Percentiles rank a stretch among this genome's conserved stretches.
These are phyloP conservation scores for Oryza coarctata DNA, from an alignment of 176 grass and related monocot genomes.

Conservation along the genomic window DNA sequence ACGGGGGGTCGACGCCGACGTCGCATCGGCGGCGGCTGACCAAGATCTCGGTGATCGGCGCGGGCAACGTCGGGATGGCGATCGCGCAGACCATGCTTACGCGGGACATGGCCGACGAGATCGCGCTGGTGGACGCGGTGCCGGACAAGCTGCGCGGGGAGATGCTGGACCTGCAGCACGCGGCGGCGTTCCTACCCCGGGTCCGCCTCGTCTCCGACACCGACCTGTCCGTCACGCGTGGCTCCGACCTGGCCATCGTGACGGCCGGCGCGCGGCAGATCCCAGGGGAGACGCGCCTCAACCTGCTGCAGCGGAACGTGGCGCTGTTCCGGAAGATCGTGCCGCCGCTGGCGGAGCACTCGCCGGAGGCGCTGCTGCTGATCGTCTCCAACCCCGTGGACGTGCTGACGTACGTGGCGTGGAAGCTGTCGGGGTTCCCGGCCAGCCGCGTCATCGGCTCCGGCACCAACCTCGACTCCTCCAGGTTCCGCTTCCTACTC, in stretches of 20 bases:
- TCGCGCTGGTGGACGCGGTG: slow-evolving; percentile 78
- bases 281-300: slow-evolving; percentile 53
- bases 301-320: slow-evolving; percentile 65
- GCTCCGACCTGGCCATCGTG: slow-evolving; percentile 65
- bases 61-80: slow-evolving; percentile 94
- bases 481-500: slow-evolving; percentile 62
- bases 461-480: slow-evolving; percentile 74
- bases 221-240: slow-evolving; percentile 43
- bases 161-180: slow-evolving; percentile 98
- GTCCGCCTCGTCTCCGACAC: slow-evolving; percentile 55
- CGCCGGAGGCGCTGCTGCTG: slow-evolving; percentile 57
- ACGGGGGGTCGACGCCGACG: background rate
- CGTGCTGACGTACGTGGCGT: slow-evolving; percentile 61
- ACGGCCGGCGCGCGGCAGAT: slow-evolving; percentile 70
- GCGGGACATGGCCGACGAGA: slow-evolving; percentile 75
- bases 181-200: slow-evolving; percentile 88
- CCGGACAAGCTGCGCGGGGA: slow-evolving; percentile 83
- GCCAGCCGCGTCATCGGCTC: slow-evolving; percentile 54
- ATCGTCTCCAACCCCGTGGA: slow-evolving; percentile 81
- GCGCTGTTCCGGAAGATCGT: slow-evolving; percentile 60
- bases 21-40: slow-evolving; percentile 33
- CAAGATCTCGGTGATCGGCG: slow-evolving; percentile 76
- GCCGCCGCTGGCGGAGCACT: slow-evolving; percentile 46
- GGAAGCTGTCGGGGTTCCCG: slow-evolving; percentile 77
- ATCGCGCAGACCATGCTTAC: slow-evolving; percentile 97